Evolutionary conservation across 139 green algal genomes (phyloP), one percentile per base, ranked within the genome.

Genomic region (Haematococcus lacustris): DNA sequence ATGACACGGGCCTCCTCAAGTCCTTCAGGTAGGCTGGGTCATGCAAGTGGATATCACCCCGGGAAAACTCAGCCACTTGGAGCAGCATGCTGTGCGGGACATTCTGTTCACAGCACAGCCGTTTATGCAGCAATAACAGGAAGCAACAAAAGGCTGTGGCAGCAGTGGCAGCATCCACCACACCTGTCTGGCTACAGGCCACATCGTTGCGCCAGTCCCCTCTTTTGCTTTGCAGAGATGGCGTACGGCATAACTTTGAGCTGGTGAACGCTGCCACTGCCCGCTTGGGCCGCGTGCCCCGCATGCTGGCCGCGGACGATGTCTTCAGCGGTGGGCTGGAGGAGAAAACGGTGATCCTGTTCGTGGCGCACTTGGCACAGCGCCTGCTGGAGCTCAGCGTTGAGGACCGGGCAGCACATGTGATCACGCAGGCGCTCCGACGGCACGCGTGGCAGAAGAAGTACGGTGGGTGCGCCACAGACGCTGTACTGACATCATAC

Each of bases 351-450:
- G 79, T 90, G 21, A 76, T 91, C 28, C 68, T 91, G 34, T 94
- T 88, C 61, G 71, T 89, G 38, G 83, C 90, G 1, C 89, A 91
- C 72, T 79, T 97, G 62, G 89, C 82, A 63, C 53, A 72, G 7
- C 81, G 90, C 38, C 79, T 96, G 76, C 79, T 97, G 73, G 83
- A 92, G 76, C 73, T 89, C 32, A 88, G 80, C 64, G 72, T 30
- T 30, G 91, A 96, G 76, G 82, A 92, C 30, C 74, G 90, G 1
- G 90, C 91, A 9, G 88, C 84, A 2, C 82, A 85, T 62, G 71
- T 84, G 28, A 90, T 96, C 59, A 79, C 71, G 35, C 57, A 75
- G 62, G 77, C 62, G 26, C 66, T 84, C 51, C 68, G 79, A 7
- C 85, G 90, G 71, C 71, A 69, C 30, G 71, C 79, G 26, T 90